phyloP scores from a whole-genome alignment of 441 rosid species.

The Jatropha multifida region DNA sequence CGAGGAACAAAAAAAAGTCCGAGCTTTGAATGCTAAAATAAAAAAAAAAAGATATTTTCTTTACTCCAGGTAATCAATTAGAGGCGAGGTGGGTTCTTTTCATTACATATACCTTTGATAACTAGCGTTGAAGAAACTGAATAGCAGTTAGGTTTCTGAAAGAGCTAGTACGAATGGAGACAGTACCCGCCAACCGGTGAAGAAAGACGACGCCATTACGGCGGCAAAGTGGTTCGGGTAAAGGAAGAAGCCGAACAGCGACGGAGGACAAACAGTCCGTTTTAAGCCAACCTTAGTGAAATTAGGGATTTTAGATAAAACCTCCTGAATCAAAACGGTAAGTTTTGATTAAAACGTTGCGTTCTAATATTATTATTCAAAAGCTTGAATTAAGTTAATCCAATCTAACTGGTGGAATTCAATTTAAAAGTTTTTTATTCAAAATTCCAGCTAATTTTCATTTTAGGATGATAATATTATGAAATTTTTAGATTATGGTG shows the following conservation, averaged over 20 bases:
- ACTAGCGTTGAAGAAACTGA: constrained; percentile 29
- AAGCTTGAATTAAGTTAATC: too few species aligned
- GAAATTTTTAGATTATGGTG: too few species aligned
- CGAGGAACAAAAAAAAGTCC: neutral
- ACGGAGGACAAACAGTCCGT: constrained; percentile 49
- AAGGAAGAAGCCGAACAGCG: constrained; percentile 42
- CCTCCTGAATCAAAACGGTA: too few species aligned
- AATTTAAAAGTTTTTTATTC: too few species aligned
- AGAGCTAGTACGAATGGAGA: constrained; percentile 27
- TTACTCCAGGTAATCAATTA: neutral
- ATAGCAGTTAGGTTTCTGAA: constrained; percentile 28
- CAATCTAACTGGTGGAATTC: too few species aligned
- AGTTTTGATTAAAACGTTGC: too few species aligned
- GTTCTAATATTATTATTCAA: too few species aligned
- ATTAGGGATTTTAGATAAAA: too few species aligned
- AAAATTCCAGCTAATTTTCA: too few species aligned
- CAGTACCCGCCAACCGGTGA: constrained; percentile 34
- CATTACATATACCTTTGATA: constrained; percentile 30
- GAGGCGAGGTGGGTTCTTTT: neutral
- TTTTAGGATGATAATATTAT: too few species aligned
- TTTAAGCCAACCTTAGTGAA: too few species aligned
- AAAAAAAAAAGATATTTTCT: neutral
- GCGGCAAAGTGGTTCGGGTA: constrained; percentile 16
- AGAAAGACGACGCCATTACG: constrained; percentile 20
- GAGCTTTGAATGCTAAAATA: neutral